These are phyloP conservation scores for Wickerhamiella nectarea DNA, from an alignment of 805 yeast genomes.

Conservation along the genomic window DNA sequence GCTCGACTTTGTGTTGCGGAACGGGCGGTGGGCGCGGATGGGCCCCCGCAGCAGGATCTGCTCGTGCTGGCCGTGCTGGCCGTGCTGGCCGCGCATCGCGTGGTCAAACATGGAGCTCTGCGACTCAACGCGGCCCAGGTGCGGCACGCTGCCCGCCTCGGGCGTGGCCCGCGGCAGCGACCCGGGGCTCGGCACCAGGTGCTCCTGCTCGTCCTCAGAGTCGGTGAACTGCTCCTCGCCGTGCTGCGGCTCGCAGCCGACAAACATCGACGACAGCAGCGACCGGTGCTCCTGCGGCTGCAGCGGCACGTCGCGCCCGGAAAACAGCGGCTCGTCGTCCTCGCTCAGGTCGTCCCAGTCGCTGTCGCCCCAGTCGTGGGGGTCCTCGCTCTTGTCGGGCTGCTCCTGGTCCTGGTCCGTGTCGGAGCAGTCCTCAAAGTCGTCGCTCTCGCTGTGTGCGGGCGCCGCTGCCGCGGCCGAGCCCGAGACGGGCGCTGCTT, in stretches of 20 bases:
- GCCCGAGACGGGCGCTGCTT: no score
- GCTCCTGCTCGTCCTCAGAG: neutral
- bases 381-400: constrained; percentile 6
- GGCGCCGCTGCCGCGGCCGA: neutral
- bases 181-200: neutral
- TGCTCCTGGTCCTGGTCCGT: neutral
- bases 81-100: neutral
- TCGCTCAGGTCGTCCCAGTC: constrained; percentile 19
- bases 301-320: constrained; percentile 21
- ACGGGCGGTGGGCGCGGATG: neutral
- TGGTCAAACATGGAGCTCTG: constrained; percentile 2
- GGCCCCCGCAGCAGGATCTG: neutral
- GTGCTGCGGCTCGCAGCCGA: neutral
- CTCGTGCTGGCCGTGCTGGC: neutral
- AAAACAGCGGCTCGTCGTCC: constrained; percentile 20
- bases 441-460: neutral
- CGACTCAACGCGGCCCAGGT: constrained; percentile 1
- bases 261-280: constrained; percentile 19
- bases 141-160: neutral
- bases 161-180: constrained; percentile 1
- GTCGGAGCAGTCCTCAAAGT: neutral
- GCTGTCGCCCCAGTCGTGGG: constrained; percentile 25
- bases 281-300: constrained; percentile 26
- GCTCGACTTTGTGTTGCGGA: neutral
- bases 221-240: neutral